phyloP scores from a whole-genome alignment of 1,284 basidiomycete species.

The Irpex sp. region DNA sequence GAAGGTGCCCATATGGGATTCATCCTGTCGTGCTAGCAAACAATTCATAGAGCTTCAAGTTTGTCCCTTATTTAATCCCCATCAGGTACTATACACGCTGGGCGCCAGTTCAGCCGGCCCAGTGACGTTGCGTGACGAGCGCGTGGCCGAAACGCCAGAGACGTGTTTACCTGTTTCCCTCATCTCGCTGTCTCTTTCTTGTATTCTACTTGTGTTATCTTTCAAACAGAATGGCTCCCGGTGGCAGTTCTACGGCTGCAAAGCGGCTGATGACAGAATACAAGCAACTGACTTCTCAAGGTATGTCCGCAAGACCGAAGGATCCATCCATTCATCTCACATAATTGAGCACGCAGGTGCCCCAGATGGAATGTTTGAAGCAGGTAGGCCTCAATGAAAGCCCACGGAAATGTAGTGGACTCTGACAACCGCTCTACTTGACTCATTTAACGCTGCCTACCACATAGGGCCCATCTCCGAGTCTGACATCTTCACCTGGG shows the following conservation, averaged over 20 bases:
- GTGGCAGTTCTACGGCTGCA: conserved; percentile 62
- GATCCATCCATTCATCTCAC: background rate
- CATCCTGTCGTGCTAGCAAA: no score
- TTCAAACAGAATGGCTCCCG: conserved; percentile 34
- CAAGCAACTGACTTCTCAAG: conserved; percentile 76
- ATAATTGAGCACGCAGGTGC: conserved; percentile 48
- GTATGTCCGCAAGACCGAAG: conserved; percentile 26
- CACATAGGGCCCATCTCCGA: conserved; percentile 81
- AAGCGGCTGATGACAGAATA: conserved; percentile 91
- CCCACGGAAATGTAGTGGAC: background rate
- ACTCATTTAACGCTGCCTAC: conserved; percentile 3
- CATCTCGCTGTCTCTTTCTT: background rate
- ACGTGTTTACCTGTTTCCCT: background rate
- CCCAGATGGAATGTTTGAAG: conserved; percentile 91
- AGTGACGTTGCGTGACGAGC: no score
- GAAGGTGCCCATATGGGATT: no score
- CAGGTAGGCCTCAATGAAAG: conserved; percentile 46
- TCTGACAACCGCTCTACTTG: background rate
- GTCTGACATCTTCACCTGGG: conserved; percentile 98
- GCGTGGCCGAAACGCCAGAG: background rate
- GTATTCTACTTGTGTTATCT: background rate
- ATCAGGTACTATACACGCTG: background rate
- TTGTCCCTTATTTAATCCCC: background rate
- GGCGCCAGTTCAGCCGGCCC: no score
- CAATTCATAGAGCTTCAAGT: no score